Conservation (phyloP, 306 rosid species). For the Trichosanthes truncata region DNA sequence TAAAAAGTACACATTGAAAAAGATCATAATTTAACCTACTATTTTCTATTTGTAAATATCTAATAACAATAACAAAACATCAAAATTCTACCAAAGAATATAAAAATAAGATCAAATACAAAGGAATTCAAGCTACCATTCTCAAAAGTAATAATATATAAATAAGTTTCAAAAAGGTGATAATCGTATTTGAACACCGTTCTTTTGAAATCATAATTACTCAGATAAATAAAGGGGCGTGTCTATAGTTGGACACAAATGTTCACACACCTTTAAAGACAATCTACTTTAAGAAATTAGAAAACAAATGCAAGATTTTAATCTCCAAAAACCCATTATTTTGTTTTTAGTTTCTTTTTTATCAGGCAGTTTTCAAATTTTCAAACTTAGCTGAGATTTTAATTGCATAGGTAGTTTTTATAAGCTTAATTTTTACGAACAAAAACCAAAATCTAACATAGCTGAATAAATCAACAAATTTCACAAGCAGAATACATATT, state of each 20-base stretch:
- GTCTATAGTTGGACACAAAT: background rate
- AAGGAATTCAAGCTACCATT: background rate
- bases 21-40: background rate
- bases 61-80: too few relatives aligned
- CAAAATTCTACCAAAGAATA: background rate
- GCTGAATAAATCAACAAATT: background rate
- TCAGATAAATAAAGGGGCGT: background rate
- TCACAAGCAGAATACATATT: constrained; percentile 1
- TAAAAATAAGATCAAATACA: too few relatives aligned
- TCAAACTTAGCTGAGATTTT: too few relatives aligned
- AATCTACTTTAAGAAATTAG: background rate
- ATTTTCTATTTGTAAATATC: background rate
- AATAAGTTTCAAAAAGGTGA: background rate
- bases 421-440: too few relatives aligned
- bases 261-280: background rate
- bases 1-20: too few relatives aligned
- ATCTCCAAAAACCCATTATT: background rate
- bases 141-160: background rate
- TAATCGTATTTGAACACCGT: background rate
- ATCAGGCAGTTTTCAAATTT: too few relatives aligned
- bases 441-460: background rate
- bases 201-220: background rate
- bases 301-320: background rate
- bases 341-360: background rate
- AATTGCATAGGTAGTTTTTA: background rate